phyloP scores from a whole-genome alignment of 352 stramenopile species.

The Blastocystis sp. region DNA sequence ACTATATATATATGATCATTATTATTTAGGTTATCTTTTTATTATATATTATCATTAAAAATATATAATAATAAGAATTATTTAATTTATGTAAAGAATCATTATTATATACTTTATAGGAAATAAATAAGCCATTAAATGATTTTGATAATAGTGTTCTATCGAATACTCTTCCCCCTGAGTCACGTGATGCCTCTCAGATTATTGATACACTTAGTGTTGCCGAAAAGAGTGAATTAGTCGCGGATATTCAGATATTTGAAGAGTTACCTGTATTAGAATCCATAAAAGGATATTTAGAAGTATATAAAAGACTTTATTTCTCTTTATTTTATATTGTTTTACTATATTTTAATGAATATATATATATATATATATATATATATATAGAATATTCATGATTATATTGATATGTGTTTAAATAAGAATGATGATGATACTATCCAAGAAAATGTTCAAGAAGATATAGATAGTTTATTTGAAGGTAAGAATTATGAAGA shows the following conservation, averaged over 20 bases:
- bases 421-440: background rate
- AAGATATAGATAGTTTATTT: conserved; percentile 16
- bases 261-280: conserved; percentile 29
- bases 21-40: background rate
- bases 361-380: too few species aligned
- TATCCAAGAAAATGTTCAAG: conserved; percentile 1
- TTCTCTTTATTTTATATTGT: too few species aligned
- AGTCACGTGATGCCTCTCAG: conserved; percentile 7
- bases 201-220: conserved; percentile 7
- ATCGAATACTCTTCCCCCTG: background rate
- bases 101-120: too few species aligned
- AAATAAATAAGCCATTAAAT: conserved; percentile 24
- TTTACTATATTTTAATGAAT: too few species aligned
- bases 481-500: conserved; percentile 18
- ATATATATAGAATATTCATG: conserved; percentile 11
- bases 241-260: conserved; percentile 37
- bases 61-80: too few species aligned
- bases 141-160: conserved; percentile 29
- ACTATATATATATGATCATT: background rate
- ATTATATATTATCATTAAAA: too few species aligned
- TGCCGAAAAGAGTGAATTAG: conserved; percentile 33
- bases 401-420: conserved; percentile 7
- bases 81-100: too few species aligned
- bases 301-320: background rate
- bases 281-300: conserved; percentile 9